Percentiles rank a stretch among this genome's conserved stretches.
phyloP scores from a whole-genome alignment of 495 filamentous ascomycete genomes.

The Aspergillus baeticus region DNA sequence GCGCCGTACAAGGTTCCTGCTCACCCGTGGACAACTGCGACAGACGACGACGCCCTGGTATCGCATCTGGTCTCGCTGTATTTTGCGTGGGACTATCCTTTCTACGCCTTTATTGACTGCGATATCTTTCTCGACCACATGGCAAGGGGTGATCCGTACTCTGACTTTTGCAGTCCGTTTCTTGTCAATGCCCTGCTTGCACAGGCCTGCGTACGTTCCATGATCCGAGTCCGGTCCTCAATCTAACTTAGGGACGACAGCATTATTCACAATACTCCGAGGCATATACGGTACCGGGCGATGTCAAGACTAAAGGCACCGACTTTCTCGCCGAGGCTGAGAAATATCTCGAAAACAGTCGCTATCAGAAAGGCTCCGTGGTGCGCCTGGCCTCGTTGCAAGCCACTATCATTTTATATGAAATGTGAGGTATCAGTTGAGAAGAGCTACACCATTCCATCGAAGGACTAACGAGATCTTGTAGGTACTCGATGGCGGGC shows the following conservation, averaged over 20 bases:
- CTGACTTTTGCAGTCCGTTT: conserved; percentile 41
- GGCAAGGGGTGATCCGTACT: conserved; percentile 21
- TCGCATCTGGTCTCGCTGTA: conserved; percentile 48
- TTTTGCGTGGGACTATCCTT: conserved; percentile 46
- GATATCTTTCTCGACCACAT: conserved; percentile 40
- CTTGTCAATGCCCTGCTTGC: conserved; percentile 48
- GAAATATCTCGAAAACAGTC: conserved; percentile 18
- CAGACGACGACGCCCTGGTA: conserved; percentile 44
- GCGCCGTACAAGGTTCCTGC: conserved; percentile 14
- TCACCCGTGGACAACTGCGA: conserved; percentile 46
- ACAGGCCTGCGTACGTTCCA: conserved; percentile 27
- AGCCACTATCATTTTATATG: conserved; percentile 31
- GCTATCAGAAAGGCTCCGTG: conserved; percentile 20
- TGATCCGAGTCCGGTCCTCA: background rate
- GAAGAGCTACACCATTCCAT: background rate
- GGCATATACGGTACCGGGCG: conserved; percentile 26
- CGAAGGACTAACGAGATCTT: background rate
- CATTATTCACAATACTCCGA: conserved; percentile 32
- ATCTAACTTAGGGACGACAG: conserved; percentile 7
- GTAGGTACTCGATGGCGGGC: conserved; percentile 31
- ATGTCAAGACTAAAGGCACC: conserved; percentile 28
- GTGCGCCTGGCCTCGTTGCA: conserved; percentile 27
- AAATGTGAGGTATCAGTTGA: conserved; percentile 24
- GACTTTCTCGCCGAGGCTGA: conserved; percentile 34
- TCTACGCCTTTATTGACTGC: conserved; percentile 37